These are phyloP conservation scores for Tulasnella sp. DNA, from an alignment of 768 basidiomycete genomes.

Conservation along the genomic window DNA sequence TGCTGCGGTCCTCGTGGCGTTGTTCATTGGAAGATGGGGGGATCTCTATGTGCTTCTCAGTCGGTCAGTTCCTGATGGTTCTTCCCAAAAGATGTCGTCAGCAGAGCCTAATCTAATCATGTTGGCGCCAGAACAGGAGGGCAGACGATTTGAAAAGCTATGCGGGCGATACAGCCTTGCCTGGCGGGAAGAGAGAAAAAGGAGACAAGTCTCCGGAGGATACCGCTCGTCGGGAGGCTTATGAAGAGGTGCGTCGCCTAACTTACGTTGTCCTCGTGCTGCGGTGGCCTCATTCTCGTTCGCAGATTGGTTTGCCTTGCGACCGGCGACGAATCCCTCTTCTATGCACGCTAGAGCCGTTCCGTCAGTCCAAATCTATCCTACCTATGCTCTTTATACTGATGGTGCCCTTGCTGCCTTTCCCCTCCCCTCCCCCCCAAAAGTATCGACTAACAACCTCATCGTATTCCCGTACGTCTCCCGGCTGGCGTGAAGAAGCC, in stretches of 20 bases:
- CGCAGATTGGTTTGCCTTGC: constrained; percentile 71
- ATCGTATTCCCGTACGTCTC: constrained; percentile 74
- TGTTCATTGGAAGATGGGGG: constrained; percentile 77
- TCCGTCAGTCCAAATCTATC: constrained; percentile 28
- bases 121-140: constrained; percentile 43
- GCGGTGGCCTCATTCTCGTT: background rate
- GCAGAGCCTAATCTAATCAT: background rate
- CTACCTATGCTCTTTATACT: background rate
- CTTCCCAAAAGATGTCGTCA: background rate
- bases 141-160: constrained; percentile 65
- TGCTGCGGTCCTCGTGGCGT: constrained; percentile 72
- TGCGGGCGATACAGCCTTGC: constrained; percentile 82
- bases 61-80: constrained; percentile 41
- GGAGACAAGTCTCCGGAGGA: constrained; percentile 64
- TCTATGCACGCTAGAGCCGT: constrained; percentile 71
- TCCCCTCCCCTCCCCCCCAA: no score
- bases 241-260: constrained; percentile 60
- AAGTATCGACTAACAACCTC: constrained; percentile 54
- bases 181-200: constrained; percentile 73
- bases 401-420: background rate
- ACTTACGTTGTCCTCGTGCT: background rate
- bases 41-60: constrained; percentile 82
- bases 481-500: background rate
- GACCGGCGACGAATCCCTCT: constrained; percentile 64
- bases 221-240: constrained; percentile 80